phyloP scores from a whole-genome alignment of 1,284 basidiomycete species.

The Ganoderma multipileum region DNA sequence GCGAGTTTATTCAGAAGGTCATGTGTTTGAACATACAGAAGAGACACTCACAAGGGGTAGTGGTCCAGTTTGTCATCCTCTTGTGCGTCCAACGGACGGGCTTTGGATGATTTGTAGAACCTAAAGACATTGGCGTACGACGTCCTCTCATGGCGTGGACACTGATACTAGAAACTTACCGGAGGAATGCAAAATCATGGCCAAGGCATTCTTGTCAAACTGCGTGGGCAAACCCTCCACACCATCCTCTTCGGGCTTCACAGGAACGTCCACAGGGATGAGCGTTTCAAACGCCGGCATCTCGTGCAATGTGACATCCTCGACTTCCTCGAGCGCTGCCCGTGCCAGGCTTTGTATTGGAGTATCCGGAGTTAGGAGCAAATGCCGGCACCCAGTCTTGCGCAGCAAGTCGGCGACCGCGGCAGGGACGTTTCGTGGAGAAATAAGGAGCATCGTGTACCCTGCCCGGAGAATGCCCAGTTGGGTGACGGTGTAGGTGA shows the following conservation, averaged over 20 bases:
- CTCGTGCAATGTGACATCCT: slow-evolving; percentile 11
- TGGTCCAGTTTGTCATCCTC: slow-evolving; percentile 15
- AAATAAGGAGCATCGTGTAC: slow-evolving; percentile 34
- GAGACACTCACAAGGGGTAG: slow-evolving; percentile 26
- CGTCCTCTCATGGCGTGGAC: too few species aligned
- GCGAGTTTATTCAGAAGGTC: background rate
- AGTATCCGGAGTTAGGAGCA: slow-evolving; percentile 22
- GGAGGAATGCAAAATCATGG: slow-evolving; percentile 35
- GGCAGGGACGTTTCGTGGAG: slow-evolving; percentile 29
- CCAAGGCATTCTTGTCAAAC: slow-evolving; percentile 8
- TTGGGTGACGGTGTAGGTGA: slow-evolving; percentile 39
- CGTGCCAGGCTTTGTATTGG: slow-evolving; percentile 9
- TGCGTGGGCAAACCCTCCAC: slow-evolving; percentile 17
- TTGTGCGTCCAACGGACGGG: slow-evolving; percentile 31
- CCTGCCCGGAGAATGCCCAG: slow-evolving; percentile 42
- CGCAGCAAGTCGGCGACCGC: slow-evolving; percentile 33
- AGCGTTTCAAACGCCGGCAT: slow-evolving; percentile 32
- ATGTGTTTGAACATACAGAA: background rate
- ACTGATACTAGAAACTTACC: slow-evolving; percentile 10
- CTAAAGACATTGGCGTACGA: slow-evolving; percentile 5
- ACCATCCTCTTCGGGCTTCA: background rate
- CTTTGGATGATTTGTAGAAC: slow-evolving; percentile 35
- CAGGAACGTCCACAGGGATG: slow-evolving; percentile 4
- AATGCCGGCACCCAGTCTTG: slow-evolving; percentile 16
- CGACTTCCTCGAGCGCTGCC: slow-evolving; percentile 6